phyloP scores from a whole-genome alignment of 805 yeast genomes.

The Zygoascus bituminiphila region DNA sequence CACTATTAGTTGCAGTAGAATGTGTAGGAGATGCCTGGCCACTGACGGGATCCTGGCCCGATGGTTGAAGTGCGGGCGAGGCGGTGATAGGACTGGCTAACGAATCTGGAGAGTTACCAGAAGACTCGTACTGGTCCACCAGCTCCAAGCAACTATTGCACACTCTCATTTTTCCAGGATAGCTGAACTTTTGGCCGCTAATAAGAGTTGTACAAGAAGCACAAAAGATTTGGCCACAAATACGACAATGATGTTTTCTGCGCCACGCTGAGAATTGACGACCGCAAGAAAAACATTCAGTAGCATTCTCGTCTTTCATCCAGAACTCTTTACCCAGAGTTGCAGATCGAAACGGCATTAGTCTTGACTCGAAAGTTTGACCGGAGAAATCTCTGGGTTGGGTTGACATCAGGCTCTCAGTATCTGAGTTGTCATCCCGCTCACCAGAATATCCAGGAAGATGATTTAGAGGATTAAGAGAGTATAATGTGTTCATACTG shows the following conservation, averaged over 20 bases:
- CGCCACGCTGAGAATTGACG: slow-evolving; percentile 64
- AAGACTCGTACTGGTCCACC: slow-evolving; percentile 50
- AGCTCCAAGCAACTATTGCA: slow-evolving; percentile 63
- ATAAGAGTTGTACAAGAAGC: slow-evolving; percentile 68
- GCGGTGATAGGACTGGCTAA: neutral
- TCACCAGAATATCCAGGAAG: slow-evolving; percentile 19
- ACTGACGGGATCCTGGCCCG: neutral
- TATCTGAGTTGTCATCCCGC: slow-evolving; percentile 21
- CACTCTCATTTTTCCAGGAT: slow-evolving; percentile 63
- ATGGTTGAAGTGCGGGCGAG: neutral
- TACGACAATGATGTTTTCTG: slow-evolving; percentile 88
- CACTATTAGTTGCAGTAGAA: slow-evolving; percentile 5
- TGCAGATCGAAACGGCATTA: slow-evolving; percentile 5
- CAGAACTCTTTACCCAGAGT: slow-evolving; percentile 69
- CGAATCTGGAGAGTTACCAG: neutral
- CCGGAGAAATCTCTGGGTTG: slow-evolving; percentile 11
- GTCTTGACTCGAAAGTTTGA: neutral
- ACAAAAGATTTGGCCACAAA: slow-evolving; percentile 95
- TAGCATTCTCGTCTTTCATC: slow-evolving; percentile 92
- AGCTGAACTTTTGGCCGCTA: slow-evolving; percentile 55
- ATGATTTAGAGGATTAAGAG: slow-evolving; percentile 17
- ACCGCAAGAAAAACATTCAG: slow-evolving; percentile 79
- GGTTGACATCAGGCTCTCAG: slow-evolving; percentile 19
- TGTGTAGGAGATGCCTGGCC: neutral
- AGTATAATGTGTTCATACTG: slow-evolving; percentile 16